These are phyloP conservation scores for Candida chilensis DNA, from an alignment of 805 yeast species.

Conservation along the genomic window DNA sequence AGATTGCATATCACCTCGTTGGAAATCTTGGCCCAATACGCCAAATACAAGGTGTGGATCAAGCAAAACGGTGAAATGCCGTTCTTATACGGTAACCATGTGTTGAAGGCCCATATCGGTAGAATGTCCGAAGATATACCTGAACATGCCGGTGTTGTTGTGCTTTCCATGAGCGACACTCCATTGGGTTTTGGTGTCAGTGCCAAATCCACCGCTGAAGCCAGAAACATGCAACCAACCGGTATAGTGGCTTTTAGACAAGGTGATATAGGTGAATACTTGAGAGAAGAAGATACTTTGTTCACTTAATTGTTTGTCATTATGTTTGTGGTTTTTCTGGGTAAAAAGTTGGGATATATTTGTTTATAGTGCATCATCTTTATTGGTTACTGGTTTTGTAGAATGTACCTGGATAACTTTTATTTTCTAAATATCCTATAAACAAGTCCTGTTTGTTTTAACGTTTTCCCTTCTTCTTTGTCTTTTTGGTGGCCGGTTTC, in stretches of 20 bases:
- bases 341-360: too few species aligned
- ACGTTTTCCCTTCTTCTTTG: slow-evolving; percentile 15
- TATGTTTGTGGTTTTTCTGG: too few species aligned
- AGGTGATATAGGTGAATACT: slow-evolving; percentile 94
- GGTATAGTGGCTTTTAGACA: slow-evolving; percentile 94
- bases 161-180: slow-evolving; percentile 83
- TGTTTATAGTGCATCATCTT: too few species aligned
- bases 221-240: slow-evolving; percentile 84
- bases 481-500: slow-evolving; percentile 8
- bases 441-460: too few species aligned
- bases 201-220: slow-evolving; percentile 85
- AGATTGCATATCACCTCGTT: slow-evolving; percentile 91
- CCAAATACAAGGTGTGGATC: slow-evolving; percentile 93
- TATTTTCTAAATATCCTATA: too few species aligned
- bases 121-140: slow-evolving; percentile 96
- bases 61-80: slow-evolving; percentile 99
- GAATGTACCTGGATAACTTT: too few species aligned
- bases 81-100: slow-evolving; percentile 91
- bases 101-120: slow-evolving; percentile 92
- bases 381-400: too few species aligned
- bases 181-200: slow-evolving; percentile 95
- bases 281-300: slow-evolving; percentile 95
- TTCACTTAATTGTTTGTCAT: slow-evolving; percentile 67
- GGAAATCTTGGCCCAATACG: slow-evolving; percentile 73
- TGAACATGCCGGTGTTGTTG: slow-evolving; percentile 93